Evolutionary conservation across 1,284 basidiomycete genomes (phyloP), one percentile per base, ranked within the genome.

Genomic region (Cerrena zonata): DNA sequence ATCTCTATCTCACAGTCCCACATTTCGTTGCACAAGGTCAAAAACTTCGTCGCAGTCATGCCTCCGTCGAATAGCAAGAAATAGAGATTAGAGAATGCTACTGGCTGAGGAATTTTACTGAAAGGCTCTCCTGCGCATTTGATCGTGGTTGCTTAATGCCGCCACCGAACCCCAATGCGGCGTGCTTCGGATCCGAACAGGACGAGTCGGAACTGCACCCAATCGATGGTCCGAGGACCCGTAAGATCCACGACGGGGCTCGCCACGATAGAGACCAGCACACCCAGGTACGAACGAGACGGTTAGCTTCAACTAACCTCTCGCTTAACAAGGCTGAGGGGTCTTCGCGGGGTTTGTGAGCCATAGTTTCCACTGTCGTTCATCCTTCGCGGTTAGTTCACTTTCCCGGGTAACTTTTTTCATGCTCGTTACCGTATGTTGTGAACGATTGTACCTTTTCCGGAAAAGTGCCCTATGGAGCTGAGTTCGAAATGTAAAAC

Each of bases 321-420:
- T 15, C 30, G 15, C 7, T 7, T 34, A 34, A 7, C 30, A 34
- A 34, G 15, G 30, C 30, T 34, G 30, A 7, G 15, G 7, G 30
- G 7, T 7, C 30, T 34, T 53, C 24, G 39, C 42, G 41, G 37
- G 39, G 30, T 34, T 34, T n/a, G n/a, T n/a, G 30, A 34, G 30
- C 7, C 30, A 7, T 7, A 34, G 30, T 34, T 34, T 34, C n/a
- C n/a, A n/a, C n/a, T n/a, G n/a, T n/a, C n/a, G n/a, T n/a, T 10
- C 34, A 36, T n/a, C 34, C 34, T 36, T 36, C 34, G 34, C 34
- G 34, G 34, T 10, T 36, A 10, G n/a, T n/a, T n/a, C n/a, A n/a
- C n/a, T n/a, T n/a, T n/a, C n/a, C n/a, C n/a, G n/a, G n/a, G n/a
- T n/a, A n/a, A n/a, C n/a, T n/a, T 7, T 34, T 15, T 34, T 34